These are phyloP conservation scores for Trichosporon faecale DNA, from an alignment of 1,284 basidiomycete species.

Conservation along the genomic window DNA sequence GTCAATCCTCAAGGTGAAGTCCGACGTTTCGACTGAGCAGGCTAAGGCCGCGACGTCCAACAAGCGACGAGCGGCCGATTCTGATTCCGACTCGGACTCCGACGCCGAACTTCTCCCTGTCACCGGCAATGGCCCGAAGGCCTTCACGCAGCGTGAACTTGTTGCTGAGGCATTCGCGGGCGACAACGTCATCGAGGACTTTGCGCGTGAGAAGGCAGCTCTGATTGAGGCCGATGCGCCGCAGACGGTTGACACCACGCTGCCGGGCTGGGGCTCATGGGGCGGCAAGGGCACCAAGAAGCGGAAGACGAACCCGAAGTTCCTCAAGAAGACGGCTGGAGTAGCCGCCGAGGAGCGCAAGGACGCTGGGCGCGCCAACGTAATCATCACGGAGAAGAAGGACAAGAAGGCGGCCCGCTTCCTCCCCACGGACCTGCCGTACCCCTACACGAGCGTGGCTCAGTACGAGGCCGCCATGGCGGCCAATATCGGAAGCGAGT, in stretches of 20 bases:
- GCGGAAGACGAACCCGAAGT: conserved; percentile 53
- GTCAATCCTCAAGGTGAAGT: conserved; percentile 19
- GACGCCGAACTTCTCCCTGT: conserved; percentile 50
- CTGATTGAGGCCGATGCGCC: conserved; percentile 82
- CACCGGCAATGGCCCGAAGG: conserved; percentile 33
- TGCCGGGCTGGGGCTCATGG: conserved; percentile 98
- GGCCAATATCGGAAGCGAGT: conserved; percentile 79
- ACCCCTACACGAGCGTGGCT: conserved; percentile 84
- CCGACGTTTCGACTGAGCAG: conserved; percentile 14
- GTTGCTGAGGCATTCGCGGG: conserved; percentile 94
- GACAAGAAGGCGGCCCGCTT: conserved; percentile 92
- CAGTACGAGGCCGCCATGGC: conserved; percentile 84
- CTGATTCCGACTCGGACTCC: conserved; percentile 48
- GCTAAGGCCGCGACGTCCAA: conserved; percentile 19
- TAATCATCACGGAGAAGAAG: conserved; percentile 90
- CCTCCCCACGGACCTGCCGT: conserved; percentile 79
- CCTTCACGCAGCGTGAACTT: conserved; percentile 65
- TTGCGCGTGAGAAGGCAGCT: conserved; percentile 73
- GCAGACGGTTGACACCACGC: conserved; percentile 75
- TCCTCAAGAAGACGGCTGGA: conserved; percentile 77
- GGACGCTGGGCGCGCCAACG: conserved; percentile 76
- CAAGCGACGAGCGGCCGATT: conserved; percentile 5
- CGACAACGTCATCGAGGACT: conserved; percentile 90
- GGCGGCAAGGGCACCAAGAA: conserved; percentile 68
- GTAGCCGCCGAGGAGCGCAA: conserved; percentile 72